Evolutionary conservation across 257 asterid species (phyloP).

Genomic region (Ilex asprella): DNA sequence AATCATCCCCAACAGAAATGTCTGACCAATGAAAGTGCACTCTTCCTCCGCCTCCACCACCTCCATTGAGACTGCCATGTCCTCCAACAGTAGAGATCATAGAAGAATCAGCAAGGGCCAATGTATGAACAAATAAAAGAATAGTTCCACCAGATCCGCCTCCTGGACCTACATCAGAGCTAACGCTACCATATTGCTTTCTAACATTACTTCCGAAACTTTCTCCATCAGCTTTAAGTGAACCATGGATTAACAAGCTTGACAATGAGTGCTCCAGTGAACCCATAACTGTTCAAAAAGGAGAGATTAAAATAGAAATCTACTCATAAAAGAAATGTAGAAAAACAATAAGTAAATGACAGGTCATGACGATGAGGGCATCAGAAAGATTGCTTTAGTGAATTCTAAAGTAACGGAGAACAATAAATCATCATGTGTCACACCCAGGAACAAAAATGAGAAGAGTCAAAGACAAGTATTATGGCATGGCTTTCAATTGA

Average conservation of each 20-base stretch:
- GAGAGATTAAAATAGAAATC: conserved; percentile 5
- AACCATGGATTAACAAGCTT: conserved; percentile 58
- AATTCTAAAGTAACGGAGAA: background rate
- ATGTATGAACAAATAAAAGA: conserved; percentile 64
- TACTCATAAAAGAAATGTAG: background rate
- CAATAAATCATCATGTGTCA: background rate
- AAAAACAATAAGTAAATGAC: background rate
- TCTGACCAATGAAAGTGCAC: conserved; percentile 91
- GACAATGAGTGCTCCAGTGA: conserved; percentile 66
- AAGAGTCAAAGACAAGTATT: no score
- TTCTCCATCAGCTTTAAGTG: conserved; percentile 71
- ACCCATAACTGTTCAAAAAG: conserved; percentile 68
- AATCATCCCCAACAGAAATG: conserved; percentile 61
- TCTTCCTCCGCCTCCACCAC: conserved; percentile 97
- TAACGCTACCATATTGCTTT: conserved; percentile 28
- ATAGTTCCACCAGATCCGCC: conserved; percentile 96
- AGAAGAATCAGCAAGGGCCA: conserved; percentile 44
- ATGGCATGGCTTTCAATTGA: no score
- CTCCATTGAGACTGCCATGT: conserved; percentile 70
- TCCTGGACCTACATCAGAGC: conserved; percentile 55
- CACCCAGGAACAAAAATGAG: background rate
- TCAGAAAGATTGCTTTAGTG: background rate
- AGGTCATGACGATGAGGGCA: conserved; percentile 1
- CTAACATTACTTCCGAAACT: conserved; percentile 42
- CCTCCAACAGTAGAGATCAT: conserved; percentile 71